phyloP scores from a whole-genome alignment of 306 rosid genomes.

The Phaseolus lunatus region DNA sequence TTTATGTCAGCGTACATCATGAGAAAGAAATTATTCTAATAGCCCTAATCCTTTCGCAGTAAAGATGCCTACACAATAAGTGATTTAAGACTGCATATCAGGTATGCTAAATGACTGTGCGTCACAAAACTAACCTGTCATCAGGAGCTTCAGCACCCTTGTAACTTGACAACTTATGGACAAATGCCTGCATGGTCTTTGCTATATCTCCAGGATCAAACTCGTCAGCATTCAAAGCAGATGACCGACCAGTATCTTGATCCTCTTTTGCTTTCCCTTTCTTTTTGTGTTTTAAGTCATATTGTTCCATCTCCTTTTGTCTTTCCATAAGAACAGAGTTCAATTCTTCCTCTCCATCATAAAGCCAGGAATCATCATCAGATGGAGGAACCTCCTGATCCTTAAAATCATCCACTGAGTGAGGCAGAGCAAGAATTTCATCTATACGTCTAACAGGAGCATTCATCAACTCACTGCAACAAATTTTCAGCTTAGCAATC shows the following conservation, averaged over 20 bases:
- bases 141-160: slow-evolving; percentile 92
- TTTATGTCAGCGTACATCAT: slow-evolving; percentile 27
- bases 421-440: slow-evolving; percentile 77
- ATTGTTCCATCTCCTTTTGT: slow-evolving; percentile 85
- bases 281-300: slow-evolving; percentile 66
- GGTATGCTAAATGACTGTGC: slow-evolving; percentile 16
- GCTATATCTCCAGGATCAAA: slow-evolving; percentile 77
- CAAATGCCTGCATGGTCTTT: slow-evolving; percentile 83
- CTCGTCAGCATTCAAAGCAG: slow-evolving; percentile 60
- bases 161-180: slow-evolving; percentile 79
- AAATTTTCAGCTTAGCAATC: slow-evolving; percentile 40
- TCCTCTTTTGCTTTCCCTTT: slow-evolving; percentile 67
- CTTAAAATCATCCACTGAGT: slow-evolving; percentile 69
- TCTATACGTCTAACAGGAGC: slow-evolving; percentile 90
- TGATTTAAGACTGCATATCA: slow-evolving; percentile 17
- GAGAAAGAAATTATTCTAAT: slow-evolving; percentile 29
- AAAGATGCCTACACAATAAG: slow-evolving; percentile 3
- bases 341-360: slow-evolving; percentile 85
- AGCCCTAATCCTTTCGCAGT: slow-evolving; percentile 1
- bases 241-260: slow-evolving; percentile 53
- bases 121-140: slow-evolving; percentile 63
- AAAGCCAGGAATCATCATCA: slow-evolving; percentile 90
- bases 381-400: slow-evolving; percentile 75
- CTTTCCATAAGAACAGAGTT: slow-evolving; percentile 82
- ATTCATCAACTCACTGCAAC: slow-evolving; percentile 80